phyloP scores from a whole-genome alignment of 345 rosid genomes.

The Leavenworthia alabamica region DNA sequence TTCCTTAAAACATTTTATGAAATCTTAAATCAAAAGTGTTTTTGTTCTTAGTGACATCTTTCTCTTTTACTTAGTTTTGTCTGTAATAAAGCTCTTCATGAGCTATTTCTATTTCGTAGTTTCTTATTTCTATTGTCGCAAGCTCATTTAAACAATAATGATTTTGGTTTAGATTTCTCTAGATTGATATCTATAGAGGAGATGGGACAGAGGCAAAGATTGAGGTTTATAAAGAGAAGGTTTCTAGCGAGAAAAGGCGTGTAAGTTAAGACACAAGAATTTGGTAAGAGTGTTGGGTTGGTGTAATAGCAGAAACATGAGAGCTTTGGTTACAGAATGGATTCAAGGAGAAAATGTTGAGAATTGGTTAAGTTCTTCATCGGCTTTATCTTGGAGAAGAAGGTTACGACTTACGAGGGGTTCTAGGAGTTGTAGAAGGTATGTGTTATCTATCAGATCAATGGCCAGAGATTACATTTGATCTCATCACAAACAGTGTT shows the following conservation, averaged over 20 bases:
- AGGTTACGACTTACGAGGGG: constrained; percentile 47
- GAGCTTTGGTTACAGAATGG: constrained; percentile 56
- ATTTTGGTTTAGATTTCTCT: no score
- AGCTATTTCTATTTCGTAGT: no score
- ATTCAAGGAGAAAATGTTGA: constrained; percentile 39
- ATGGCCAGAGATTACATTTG: constrained; percentile 58
- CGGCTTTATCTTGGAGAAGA: constrained; percentile 50
- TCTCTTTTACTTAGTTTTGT: no score
- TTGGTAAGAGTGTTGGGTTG: constrained; percentile 57
- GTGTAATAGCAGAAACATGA: constrained; percentile 37
- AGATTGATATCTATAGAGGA: constrained; percentile 49
- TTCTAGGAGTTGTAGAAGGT: constrained; percentile 47
- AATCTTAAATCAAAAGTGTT: no score
- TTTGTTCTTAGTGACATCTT: no score
- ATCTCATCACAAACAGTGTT: constrained; percentile 41
- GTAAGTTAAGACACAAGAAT: constrained; percentile 49
- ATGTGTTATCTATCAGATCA: constrained; percentile 43
- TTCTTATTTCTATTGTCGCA: no score
- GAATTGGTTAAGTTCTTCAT: constrained; percentile 41
- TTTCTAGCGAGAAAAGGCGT: constrained; percentile 31
- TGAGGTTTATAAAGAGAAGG: constrained; percentile 40
- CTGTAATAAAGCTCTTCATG: no score
- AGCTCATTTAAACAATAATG: no score
- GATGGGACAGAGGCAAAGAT: constrained; percentile 47
- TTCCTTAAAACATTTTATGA: no score